phyloP scores from a whole-genome alignment of 106 monocot genomes.

The Dioscorea zingiberensis region DNA sequence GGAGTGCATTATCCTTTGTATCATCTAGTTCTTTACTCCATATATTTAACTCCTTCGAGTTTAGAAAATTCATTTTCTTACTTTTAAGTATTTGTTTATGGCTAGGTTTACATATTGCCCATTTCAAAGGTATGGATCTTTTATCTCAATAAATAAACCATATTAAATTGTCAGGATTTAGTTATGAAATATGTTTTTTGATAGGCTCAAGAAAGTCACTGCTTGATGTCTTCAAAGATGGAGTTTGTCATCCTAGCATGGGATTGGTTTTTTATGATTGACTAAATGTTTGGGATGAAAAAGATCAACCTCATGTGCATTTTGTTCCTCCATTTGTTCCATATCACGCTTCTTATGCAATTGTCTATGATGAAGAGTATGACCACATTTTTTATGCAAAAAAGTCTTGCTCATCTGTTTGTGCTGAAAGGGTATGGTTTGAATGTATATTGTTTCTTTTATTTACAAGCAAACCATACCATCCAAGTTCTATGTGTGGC shows the following conservation, averaged over 20 bases:
- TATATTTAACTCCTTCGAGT: too few relatives aligned
- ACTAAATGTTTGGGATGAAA: slow-evolving; percentile 98
- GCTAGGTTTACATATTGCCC: neutral
- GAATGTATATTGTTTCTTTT: neutral
- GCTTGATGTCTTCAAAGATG: slow-evolving; percentile 84
- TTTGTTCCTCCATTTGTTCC: slow-evolving; percentile 98
- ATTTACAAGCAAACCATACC: slow-evolving; percentile 54
- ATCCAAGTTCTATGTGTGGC: slow-evolving; percentile 95
- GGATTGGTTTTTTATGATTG: slow-evolving; percentile 94
- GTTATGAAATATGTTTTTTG: neutral
- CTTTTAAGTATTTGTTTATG: too few relatives aligned
- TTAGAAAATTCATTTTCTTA: too few relatives aligned
- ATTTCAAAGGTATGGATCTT: neutral
- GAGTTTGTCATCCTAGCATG: slow-evolving; percentile 90
- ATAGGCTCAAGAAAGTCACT: slow-evolving; percentile 86
- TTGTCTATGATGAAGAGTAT: slow-evolving; percentile 35
- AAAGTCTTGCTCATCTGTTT: neutral
- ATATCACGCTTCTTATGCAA: slow-evolving; percentile 96
- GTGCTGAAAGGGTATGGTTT: neutral
- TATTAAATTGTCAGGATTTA: neutral
- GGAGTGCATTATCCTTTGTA: too few relatives aligned
- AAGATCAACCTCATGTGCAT: slow-evolving; percentile 93
- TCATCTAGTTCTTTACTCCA: too few relatives aligned
- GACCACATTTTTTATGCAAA: neutral
- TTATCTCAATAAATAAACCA: neutral